Percentiles rank a stretch among this genome's conserved stretches.
phyloP scores from a whole-genome alignment of 75 land plant species.

The Larix kaempferi region DNA sequence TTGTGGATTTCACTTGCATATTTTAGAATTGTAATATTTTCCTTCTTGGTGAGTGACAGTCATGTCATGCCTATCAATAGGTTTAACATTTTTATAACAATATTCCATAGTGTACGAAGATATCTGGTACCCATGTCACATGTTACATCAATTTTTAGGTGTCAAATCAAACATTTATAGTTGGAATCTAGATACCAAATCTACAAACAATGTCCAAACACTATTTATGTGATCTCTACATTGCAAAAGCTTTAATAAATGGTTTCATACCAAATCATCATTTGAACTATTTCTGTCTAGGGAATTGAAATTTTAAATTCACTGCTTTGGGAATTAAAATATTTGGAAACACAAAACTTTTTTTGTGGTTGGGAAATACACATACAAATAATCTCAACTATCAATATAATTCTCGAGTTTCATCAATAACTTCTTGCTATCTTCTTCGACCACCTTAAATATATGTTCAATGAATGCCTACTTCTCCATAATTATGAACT shows the following conservation, averaged over 20 bases:
- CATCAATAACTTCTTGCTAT: slow-evolving; percentile 81
- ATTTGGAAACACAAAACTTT: too few species aligned
- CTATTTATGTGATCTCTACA: not conserved
- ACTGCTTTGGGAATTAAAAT: too few species aligned
- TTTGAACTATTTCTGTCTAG: not conserved
- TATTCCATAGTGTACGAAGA: too few species aligned
- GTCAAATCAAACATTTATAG: too few species aligned
- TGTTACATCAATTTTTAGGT: too few species aligned
- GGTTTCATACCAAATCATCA: not conserved
- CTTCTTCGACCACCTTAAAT: slow-evolving; percentile 80
- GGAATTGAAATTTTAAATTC: too few species aligned
- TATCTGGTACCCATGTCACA: too few species aligned
- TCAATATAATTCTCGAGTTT: slow-evolving; percentile 72
- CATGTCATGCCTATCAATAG: slow-evolving; percentile 43
- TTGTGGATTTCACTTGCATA: slow-evolving; percentile 44
- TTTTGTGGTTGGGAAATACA: too few species aligned
- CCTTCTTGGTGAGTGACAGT: slow-evolving; percentile 35
- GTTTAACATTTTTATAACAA: too few species aligned
- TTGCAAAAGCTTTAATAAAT: too few species aligned
- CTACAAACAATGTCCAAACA: not conserved
- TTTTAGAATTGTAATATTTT: slow-evolving; percentile 46
- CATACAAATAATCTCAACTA: slow-evolving; percentile 30
- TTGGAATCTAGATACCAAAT: too few species aligned
- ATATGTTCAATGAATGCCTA: slow-evolving; percentile 65
- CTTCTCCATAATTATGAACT: slow-evolving; percentile 43